These are phyloP conservation scores for Microcos paniculata DNA, from an alignment of 345 rosid genomes.

Conservation along the genomic window DNA sequence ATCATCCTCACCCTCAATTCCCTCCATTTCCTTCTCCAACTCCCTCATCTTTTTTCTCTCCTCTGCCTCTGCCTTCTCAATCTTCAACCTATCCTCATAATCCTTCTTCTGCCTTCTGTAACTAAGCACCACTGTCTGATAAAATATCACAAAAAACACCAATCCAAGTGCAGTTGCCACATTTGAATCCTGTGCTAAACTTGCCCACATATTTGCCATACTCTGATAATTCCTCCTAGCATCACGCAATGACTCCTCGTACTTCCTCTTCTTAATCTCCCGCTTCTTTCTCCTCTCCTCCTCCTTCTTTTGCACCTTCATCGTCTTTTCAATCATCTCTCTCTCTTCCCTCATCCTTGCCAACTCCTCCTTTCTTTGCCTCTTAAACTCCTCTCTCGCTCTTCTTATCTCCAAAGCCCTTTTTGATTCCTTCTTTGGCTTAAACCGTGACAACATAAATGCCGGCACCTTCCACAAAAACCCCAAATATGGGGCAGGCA, in stretches of 20 bases:
- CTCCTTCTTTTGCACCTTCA: conserved; percentile 58
- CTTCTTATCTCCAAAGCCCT: conserved; percentile 63
- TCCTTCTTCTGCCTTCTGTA: conserved; percentile 88
- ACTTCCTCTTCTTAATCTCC: conserved; percentile 54
- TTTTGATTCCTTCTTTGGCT: conserved; percentile 75
- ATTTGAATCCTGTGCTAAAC: conserved; percentile 61
- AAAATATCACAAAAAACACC: conserved; percentile 76
- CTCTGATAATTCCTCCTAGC: conserved; percentile 50
- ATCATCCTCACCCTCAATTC: conserved; percentile 51
- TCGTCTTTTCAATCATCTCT: conserved; percentile 64
- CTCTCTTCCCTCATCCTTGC: conserved; percentile 58
- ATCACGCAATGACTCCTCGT: conserved; percentile 61
- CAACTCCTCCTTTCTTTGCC: conserved; percentile 56
- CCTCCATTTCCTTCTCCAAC: conserved; percentile 81
- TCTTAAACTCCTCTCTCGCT: conserved; percentile 64
- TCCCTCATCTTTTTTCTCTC: conserved; percentile 87
- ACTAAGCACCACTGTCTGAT: conserved; percentile 73
- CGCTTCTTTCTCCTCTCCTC: conserved; percentile 56
- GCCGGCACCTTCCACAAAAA: conserved; percentile 69
- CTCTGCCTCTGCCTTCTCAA: conserved; percentile 91
- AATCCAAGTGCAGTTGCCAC: conserved; percentile 68
- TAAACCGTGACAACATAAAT: conserved; percentile 43
- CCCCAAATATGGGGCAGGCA: conserved; percentile 75
- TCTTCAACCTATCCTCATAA: conserved; percentile 88
- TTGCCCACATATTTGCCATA: conserved; percentile 64